Percentiles rank a stretch among this genome's conserved stretches.
phyloP scores from a whole-genome alignment of 1,139 yeast species.

The Schwanniomyces etchellsii region DNA sequence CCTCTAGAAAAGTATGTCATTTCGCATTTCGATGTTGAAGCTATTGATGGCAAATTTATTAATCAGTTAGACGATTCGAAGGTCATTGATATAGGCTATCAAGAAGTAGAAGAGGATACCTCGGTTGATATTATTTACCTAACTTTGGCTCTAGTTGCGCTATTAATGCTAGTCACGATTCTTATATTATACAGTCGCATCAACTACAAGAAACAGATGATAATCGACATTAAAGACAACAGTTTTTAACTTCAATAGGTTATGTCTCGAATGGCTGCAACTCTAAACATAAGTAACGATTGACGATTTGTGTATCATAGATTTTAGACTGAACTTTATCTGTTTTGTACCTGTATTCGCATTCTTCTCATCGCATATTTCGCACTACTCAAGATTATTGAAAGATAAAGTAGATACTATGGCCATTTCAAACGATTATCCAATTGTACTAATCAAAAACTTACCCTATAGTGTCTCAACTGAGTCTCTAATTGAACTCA shows the following conservation, averaged over 20 bases:
- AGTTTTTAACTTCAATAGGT: no score
- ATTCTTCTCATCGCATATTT: no score
- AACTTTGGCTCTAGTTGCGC: no score
- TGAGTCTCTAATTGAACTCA: slow-evolving; percentile 45
- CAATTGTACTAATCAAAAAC: slow-evolving; percentile 53
- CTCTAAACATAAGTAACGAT: no score
- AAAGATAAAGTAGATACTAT: slow-evolving; percentile 1
- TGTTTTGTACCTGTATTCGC: no score
- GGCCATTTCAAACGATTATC: slow-evolving; percentile 20
- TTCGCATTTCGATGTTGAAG: slow-evolving; percentile 17
- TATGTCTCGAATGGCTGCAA: no score
- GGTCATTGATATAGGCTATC: slow-evolving; percentile 3
- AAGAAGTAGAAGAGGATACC: slow-evolving; percentile 8
- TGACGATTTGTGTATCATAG: no score
- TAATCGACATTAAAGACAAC: slow-evolving; percentile 25
- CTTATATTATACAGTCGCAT: slow-evolving; percentile 12
- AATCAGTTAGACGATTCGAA: slow-evolving; percentile 1
- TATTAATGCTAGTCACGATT: no score
- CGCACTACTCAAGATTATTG: not conserved
- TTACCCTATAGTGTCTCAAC: slow-evolving; percentile 49
- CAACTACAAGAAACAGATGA: slow-evolving; percentile 19
- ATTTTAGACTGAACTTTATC: no score
- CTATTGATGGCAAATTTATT: slow-evolving; percentile 5
- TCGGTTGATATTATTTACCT: no score
- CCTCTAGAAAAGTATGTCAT: slow-evolving; percentile 33